Base-by-base conservation (phyloP, 192 early-diverging fungal species). In the Powellomyces hirtus region DNA sequence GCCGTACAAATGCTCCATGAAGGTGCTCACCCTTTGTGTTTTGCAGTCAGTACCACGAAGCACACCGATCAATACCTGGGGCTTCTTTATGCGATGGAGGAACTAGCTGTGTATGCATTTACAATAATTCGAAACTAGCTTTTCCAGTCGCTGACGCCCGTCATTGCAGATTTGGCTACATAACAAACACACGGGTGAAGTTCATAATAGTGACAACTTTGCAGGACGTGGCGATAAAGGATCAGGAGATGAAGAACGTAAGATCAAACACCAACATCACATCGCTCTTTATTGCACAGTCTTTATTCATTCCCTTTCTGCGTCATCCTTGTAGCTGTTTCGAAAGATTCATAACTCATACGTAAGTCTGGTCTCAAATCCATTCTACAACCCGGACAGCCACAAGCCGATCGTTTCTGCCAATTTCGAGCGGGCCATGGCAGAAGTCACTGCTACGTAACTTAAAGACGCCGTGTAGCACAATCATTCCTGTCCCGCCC, bases 51-150 rank as follows among this genome's bases (percentile, higher is more conserved):
- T 60, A 75, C 84, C 45, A 84, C 85, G 46, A 91, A 91, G 69
- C 66, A 86, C 27, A 75, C 84, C 14, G 94, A 96, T 58, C 71
- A 92, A 73, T 98, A 92, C 60, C 75, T 98, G 24, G 96, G 96
- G 2, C 77, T 95, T 26, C 72, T 98, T 50, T 92, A 91, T 59
- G 86, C 90, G 2, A 89, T 95, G 71, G 96, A 95, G 68, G 94
- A 96, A 59, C 69, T 96, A 29, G 89, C 89, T 10, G 90, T 98
- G 69, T 94, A 88, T 66, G 79, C n/a, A 10, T 42, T n/a, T n/a
- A n/a, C n/a, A n/a, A n/a, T n/a, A n/a, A n/a, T n/a, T n/a, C n/a
- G n/a, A n/a, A n/a, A n/a, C n/a, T n/a, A n/a, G n/a, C n/a, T n/a
- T n/a, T n/a, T n/a, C n/a, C n/a, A n/a, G n/a, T n/a, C n/a, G n/a